Evolutionary conservation across 208 protist species (phyloP), one percentile per base, ranked within the genome.

Genomic region (Trypanosoma melophagium): DNA sequence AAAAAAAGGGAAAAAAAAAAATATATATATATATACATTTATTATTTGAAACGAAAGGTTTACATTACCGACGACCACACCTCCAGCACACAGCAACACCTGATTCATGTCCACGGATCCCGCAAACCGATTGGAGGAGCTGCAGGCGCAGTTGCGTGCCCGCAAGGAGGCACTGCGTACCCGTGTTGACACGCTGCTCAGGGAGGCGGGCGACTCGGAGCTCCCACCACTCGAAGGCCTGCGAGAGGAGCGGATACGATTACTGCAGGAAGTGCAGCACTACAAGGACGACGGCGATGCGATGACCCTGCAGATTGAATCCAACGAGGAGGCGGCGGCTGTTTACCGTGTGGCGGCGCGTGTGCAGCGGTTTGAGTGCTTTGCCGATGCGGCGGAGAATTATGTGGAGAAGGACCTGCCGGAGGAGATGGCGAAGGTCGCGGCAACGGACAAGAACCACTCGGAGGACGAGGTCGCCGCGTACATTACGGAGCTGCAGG

Each of bases 201-300:
- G 67, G 40, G 54, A 73, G 4, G 22, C 65, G 14, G 55, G 77
- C 17, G 38, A 61, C 1, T 52, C 66, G 4, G 35, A 57, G 14
- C 72, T 93, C 58, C 84, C 83, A 0, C 69, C 79, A 10, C 64
- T 93, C 49, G 73, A 87, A 56, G 78, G 69, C 44, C 78, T 93
- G 53, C 71, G 69, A 8, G 59, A 66, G 47, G 83, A 89, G 72
- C 83, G 86, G 5, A 62, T 76, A 50, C 67, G 69, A 5, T 77
- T 94, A 7, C 67, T 69, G 9, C 69, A 89, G 73, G 64, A 83
- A 60, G 77, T 88, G 44, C 86, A 76, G 54, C 81, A 90, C 67
- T 76, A 86, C 81, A 89, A 91, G 80, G 83, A 94, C 59, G 83
- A 90, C 71, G 83, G 87, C 64, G 84, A 92, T 66, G 80, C 80